These are phyloP conservation scores for Xylaria curta DNA, from an alignment of 495 filamentous ascomycete species.

Conservation along the genomic window DNA sequence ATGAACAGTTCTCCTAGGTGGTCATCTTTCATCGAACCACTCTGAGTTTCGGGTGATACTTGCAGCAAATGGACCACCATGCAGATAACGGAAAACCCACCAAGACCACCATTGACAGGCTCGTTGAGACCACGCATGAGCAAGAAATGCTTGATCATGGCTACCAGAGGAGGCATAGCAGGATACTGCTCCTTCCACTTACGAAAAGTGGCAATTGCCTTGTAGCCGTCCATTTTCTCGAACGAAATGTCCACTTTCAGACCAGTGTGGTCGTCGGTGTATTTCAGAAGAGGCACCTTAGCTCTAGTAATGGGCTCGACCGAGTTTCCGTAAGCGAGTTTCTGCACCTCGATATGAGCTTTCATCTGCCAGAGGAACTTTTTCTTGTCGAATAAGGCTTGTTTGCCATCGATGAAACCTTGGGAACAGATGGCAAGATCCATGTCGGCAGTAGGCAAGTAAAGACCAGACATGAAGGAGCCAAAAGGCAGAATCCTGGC, in stretches of 20 bases:
- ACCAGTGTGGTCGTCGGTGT: conserved; percentile 71
- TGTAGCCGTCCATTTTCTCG: conserved; percentile 82
- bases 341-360: conserved; percentile 52
- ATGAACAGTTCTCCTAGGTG: conserved; percentile 81
- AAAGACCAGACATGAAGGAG: conserved; percentile 88
- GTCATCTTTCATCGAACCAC: conserved; percentile 60
- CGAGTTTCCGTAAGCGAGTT: conserved; percentile 57
- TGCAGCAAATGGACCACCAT: conserved; percentile 88
- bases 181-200: conserved; percentile 80
- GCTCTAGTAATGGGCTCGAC: conserved; percentile 73
- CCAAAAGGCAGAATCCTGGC: conserved; percentile 77
- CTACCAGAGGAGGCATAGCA: conserved; percentile 80
- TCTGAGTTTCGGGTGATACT: conserved; percentile 70
- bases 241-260: conserved; percentile 91
- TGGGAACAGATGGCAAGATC: conserved; percentile 85
- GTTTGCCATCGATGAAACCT: conserved; percentile 52
- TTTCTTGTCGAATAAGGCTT: conserved; percentile 45
- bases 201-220: conserved; percentile 78
- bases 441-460: conserved; percentile 91
- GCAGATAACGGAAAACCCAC: conserved; percentile 92
- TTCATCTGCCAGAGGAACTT: conserved; percentile 54
- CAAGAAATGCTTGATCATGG: conserved; percentile 90
- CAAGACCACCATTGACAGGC: conserved; percentile 87
- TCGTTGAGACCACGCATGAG: conserved; percentile 89
- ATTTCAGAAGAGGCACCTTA: conserved; percentile 94